These are phyloP conservation scores for Pyrus bretschneideri DNA, from an alignment of 306 rosid species.

Conservation along the genomic window DNA sequence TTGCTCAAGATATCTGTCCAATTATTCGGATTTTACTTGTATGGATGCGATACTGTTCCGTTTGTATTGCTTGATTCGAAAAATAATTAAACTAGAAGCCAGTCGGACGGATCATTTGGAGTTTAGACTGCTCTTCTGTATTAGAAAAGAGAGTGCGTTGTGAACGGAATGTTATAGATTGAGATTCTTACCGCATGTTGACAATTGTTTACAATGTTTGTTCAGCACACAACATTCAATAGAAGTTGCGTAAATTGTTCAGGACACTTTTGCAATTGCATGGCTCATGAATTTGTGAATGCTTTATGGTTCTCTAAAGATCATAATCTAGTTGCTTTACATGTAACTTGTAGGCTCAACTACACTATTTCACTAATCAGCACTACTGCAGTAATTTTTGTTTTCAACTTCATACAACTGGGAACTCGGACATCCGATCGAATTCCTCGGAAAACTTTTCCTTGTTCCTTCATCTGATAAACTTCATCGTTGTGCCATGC, in stretches of 20 bases:
- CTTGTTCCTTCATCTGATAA: no score
- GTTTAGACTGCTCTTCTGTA: background rate
- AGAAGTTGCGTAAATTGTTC: background rate
- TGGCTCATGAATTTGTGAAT: background rate
- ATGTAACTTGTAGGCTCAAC: conserved; percentile 29
- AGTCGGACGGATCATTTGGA: background rate
- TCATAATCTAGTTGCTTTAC: no score
- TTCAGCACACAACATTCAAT: background rate
- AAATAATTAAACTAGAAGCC: background rate
- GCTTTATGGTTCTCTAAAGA: background rate
- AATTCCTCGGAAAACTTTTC: no score
- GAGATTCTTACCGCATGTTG: background rate
- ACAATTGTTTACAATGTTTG: background rate
- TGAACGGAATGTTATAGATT: background rate
- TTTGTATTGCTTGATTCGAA: background rate
- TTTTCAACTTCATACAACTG: no score
- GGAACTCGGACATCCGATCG: no score
- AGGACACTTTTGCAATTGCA: background rate
- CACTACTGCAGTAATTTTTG: no score
- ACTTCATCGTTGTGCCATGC: no score
- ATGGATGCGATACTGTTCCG: background rate
- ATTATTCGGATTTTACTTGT: background rate
- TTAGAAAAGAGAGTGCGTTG: background rate
- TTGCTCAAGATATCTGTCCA: conserved; percentile 3
- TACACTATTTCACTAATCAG: no score